phyloP scores from a whole-genome alignment of 768 basidiomycete genomes.

The Austroboletus festivus region DNA sequence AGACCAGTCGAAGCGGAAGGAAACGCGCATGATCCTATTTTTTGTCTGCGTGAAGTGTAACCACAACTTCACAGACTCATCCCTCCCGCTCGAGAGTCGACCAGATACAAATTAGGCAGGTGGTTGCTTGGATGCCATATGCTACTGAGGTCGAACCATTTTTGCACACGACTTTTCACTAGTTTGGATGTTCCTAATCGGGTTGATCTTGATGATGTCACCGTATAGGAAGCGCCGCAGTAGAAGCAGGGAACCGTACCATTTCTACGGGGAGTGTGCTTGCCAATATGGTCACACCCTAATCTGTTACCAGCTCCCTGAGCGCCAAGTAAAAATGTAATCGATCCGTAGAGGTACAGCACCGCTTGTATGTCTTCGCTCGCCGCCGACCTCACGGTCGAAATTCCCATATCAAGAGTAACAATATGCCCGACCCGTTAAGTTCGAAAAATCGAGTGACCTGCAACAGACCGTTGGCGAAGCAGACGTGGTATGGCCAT shows the following conservation, averaged over 20 bases:
- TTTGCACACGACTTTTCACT: not conserved
- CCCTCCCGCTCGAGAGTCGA: constrained; percentile 44
- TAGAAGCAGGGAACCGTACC: not conserved
- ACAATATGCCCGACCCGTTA: no score
- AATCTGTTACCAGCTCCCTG: not conserved
- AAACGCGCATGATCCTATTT: constrained; percentile 92
- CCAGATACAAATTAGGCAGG: constrained; percentile 27
- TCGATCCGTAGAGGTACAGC: not conserved
- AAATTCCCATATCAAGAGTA: no score
- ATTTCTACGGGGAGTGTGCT: not conserved
- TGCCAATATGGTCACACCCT: no score
- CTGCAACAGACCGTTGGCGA: not conserved
- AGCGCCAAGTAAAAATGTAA: not conserved
- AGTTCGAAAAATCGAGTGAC: no score
- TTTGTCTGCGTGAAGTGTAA: constrained; percentile 86
- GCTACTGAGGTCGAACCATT: not conserved
- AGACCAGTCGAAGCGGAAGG: constrained; percentile 95
- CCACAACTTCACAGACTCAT: constrained; percentile 70
- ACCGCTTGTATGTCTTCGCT: no score
- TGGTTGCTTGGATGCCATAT: not conserved
- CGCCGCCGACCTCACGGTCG: no score
- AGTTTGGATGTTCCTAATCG: not conserved
- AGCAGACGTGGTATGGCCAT: not conserved
- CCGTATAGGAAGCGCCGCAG: not conserved
- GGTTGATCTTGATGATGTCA: not conserved